These are phyloP conservation scores for Sporisorium scitamineum DNA, from an alignment of 1,284 basidiomycete species.

Conservation along the genomic window DNA sequence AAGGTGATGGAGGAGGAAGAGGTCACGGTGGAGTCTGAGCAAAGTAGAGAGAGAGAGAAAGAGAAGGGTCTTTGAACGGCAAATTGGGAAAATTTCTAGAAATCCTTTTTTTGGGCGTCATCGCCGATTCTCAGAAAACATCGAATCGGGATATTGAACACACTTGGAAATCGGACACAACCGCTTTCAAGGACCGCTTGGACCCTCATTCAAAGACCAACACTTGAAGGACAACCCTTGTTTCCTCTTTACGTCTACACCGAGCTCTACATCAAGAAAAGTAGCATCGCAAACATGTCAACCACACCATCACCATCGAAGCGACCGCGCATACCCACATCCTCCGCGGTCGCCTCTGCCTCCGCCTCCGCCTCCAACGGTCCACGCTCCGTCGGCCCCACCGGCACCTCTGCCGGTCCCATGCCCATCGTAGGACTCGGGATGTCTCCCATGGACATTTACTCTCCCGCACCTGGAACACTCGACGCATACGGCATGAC, in stretches of 20 bases:
- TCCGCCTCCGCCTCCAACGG: slow-evolving; percentile 24
- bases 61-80: slow-evolving; percentile 5
- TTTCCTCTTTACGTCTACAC: too few species aligned
- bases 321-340: slow-evolving; percentile 27
- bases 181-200: slow-evolving; percentile 8
- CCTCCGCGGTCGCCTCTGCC: slow-evolving; percentile 16
- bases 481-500: slow-evolving; percentile 10
- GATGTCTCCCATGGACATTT: slow-evolving; percentile 33
- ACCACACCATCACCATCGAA: slow-evolving; percentile 44
- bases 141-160: not conserved
- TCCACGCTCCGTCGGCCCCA: slow-evolving; percentile 31
- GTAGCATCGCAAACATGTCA: slow-evolving; percentile 24
- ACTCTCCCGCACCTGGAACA: slow-evolving; percentile 17
- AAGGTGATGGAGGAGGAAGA: not conserved
- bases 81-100: slow-evolving; percentile 39
- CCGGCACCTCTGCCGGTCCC: slow-evolving; percentile 8
- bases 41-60: not conserved
- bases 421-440: slow-evolving; percentile 10
- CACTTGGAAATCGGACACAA: not conserved
- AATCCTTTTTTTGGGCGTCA: slow-evolving; percentile 30
- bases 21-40: not conserved
- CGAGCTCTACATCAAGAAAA: too few species aligned
- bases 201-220: slow-evolving; percentile 11
- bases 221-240: not conserved
- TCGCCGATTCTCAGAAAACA: slow-evolving; percentile 11